These are phyloP conservation scores for Lepidium africanum DNA, from an alignment of 345 rosid species.

Conservation along the genomic window DNA sequence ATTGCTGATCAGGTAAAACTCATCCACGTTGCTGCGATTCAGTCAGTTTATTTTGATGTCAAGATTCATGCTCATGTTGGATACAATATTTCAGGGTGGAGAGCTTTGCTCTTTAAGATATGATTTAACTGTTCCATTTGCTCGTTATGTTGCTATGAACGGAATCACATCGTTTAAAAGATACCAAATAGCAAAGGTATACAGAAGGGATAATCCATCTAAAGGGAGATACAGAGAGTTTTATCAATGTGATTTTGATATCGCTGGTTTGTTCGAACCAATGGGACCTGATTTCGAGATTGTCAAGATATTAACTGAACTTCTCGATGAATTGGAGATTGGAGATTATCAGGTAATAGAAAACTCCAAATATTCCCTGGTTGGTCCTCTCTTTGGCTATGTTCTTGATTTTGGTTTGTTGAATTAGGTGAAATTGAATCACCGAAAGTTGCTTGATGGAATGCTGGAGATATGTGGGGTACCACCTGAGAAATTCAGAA, in stretches of 20 bases:
- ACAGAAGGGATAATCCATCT: slow-evolving; percentile 91
- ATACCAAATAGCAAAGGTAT: slow-evolving; percentile 85
- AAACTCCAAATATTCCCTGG: not conserved
- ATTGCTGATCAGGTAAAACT: slow-evolving; percentile 85
- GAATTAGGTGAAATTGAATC: slow-evolving; percentile 76
- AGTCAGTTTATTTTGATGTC: not conserved
- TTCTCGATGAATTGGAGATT: slow-evolving; percentile 68
- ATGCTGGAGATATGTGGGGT: slow-evolving; percentile 97
- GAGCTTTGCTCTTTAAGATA: slow-evolving; percentile 92
- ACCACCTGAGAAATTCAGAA: slow-evolving; percentile 79
- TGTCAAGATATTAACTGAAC: slow-evolving; percentile 62
- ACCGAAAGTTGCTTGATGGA: slow-evolving; percentile 85
- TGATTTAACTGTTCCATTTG: slow-evolving; percentile 94
- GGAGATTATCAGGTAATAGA: slow-evolving; percentile 77
- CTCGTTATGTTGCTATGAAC: slow-evolving; percentile 87
- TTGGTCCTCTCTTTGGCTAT: not conserved
- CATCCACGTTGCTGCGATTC: not conserved
- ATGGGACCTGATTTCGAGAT: slow-evolving; percentile 97
- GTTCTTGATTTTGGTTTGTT: not conserved
- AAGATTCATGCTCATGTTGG: not conserved
- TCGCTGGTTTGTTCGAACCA: slow-evolving; percentile 77
- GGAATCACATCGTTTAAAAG: slow-evolving; percentile 74
- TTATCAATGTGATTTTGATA: slow-evolving; percentile 93
- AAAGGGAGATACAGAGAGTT: slow-evolving; percentile 96
- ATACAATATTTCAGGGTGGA: slow-evolving; percentile 65